Evolutionary conservation across 495 filamentous ascomycete genomes (phyloP).

Genomic region (Aspergillus panamensis): DNA sequence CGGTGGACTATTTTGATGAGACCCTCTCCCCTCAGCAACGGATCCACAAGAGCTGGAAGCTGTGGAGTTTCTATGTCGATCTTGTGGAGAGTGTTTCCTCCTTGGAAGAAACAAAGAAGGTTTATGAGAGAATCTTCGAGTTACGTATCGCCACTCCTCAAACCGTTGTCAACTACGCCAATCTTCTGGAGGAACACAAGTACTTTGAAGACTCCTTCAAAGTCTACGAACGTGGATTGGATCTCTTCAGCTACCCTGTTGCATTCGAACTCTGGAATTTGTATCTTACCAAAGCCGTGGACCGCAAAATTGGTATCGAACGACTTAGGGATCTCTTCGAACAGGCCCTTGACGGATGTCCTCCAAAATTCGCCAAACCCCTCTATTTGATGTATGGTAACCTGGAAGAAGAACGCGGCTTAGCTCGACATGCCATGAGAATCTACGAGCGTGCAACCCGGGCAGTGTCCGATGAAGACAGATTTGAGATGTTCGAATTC

Average conservation of each 20-base stretch:
- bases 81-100: constrained; percentile 91
- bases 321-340: constrained; percentile 93
- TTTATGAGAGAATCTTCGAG: constrained; percentile 98
- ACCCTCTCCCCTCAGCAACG: constrained; percentile 89
- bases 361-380: constrained; percentile 92
- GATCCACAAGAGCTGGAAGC: constrained; percentile 98
- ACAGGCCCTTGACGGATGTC: constrained; percentile 91
- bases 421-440: constrained; percentile 96
- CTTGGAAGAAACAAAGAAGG: constrained; percentile 85
- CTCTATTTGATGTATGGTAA: constrained; percentile 98
- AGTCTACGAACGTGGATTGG: constrained; percentile 91
- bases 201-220: constrained; percentile 99
- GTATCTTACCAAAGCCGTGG: constrained; percentile 95
- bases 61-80: constrained; percentile 99
- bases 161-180: constrained; percentile 98
- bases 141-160: constrained; percentile 96
- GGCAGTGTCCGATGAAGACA: constrained; percentile 91
- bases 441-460: constrained; percentile 98
- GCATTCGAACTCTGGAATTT: constrained; percentile 99
- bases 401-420: constrained; percentile 91
- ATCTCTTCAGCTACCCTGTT: constrained; percentile 95
- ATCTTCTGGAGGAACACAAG: constrained; percentile 88
- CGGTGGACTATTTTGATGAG: constrained; percentile 98
- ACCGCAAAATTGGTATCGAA: constrained; percentile 93
- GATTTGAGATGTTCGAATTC: constrained; percentile 98